Base-by-base conservation (phyloP, 805 yeast species). In the Starmerella apicola region DNA sequence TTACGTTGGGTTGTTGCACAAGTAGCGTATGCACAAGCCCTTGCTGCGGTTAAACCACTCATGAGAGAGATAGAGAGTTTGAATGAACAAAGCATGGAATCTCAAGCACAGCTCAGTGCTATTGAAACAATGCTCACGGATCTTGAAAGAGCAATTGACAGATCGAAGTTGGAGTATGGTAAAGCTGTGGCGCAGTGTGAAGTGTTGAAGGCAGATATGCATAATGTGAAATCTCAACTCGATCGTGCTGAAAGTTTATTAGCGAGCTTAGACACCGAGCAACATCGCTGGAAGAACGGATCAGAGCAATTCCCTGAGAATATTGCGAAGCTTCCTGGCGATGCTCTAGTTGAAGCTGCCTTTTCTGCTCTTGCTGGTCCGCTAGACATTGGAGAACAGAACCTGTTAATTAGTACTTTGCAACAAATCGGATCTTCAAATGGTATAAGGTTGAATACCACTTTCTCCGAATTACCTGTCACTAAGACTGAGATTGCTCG, bases 1-100 rank as follows among this genome's bases (percentile, higher is more conserved):
- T 54, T 81, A 16, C 77, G 76, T 45, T 88, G 97, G 97, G 86
- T 85, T 0, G 68, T 69, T 39, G 96, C 97, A 0, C 96, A 88
- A 48, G 65, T 85, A n/a, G 63, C 68, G n/a, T 88, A 79, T 53
- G 71, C 88, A 0, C 53, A 71, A 1, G 79, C 85, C 18, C 61
- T 83, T 32, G 79, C 80, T 27, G 70, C 67, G 37, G 71, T 88
- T 20, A 80, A 74, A 1, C 97, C 97, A 0, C 58, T 88, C 50
- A 63, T 76, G 41, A 64, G 64, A 4, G 94, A 85, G 49, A 81
- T 84, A 3, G 51, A 51, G 6, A 52, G 46, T 4, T 64, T 88
- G 7, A 88, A 85, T 53, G 54, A 54, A 1, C 76, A 73, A 19
- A 71, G 85, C 1, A 55, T 60, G 6, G 74, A 44, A 25, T 34